These are phyloP conservation scores for Metschnikowia dekortorum DNA, from an alignment of 805 yeast species.

Conservation along the genomic window DNA sequence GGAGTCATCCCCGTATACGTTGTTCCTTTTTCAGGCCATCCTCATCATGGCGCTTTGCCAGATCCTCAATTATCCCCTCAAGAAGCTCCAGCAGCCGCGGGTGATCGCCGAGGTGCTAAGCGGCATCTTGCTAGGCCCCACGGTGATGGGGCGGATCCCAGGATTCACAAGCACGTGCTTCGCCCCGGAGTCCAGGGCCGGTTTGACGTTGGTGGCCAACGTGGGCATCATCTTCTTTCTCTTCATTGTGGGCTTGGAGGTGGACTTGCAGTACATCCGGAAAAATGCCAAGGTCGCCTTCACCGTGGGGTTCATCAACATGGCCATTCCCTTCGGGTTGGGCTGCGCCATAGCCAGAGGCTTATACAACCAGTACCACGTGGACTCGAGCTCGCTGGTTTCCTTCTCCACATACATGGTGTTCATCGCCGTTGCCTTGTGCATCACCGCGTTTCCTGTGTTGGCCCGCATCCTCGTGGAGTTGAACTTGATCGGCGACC, in stretches of 20 bases:
- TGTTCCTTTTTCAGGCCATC: constrained; percentile 67
- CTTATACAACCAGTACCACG: constrained; percentile 52
- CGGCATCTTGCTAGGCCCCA: constrained; percentile 72
- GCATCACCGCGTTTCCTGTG: constrained; percentile 85
- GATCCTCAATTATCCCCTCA: constrained; percentile 55
- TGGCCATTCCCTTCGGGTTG: constrained; percentile 76
- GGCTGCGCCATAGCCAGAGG: constrained; percentile 74
- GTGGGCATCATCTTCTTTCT: constrained; percentile 70
- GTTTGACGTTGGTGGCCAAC: constrained; percentile 64
- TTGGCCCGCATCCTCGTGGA: constrained; percentile 75
- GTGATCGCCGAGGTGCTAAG: constrained; percentile 80
- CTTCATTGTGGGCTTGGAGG: constrained; percentile 77
- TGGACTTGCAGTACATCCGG: constrained; percentile 60
- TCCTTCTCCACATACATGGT: constrained; percentile 73
- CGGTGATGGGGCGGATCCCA: constrained; percentile 70
- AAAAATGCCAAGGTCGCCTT: constrained; percentile 59
- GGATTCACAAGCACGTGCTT: constrained; percentile 61
- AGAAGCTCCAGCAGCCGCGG: constrained; percentile 64
- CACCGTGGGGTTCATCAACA: constrained; percentile 63
- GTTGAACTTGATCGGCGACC: constrained; percentile 61
- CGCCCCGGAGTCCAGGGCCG: constrained; percentile 58
- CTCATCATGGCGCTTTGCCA: constrained; percentile 59
- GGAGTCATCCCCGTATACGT: constrained; percentile 56
- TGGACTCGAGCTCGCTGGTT: constrained; percentile 27
- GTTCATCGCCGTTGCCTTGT: constrained; percentile 77